Conservation (phyloP, 805 yeast species). For the Myxozyma nipponensis region DNA sequence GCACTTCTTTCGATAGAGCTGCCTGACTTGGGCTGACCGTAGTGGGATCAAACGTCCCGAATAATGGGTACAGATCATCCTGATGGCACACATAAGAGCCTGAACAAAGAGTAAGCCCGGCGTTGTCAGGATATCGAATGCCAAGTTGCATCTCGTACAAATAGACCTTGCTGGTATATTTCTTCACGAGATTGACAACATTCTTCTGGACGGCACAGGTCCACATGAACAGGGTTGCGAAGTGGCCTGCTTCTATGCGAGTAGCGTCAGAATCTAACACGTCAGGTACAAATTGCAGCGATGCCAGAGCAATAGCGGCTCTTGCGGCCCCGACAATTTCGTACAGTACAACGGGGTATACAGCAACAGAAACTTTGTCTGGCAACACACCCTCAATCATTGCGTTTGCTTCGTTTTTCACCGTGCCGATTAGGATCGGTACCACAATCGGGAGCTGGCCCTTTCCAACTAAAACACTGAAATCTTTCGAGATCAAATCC, state of each 20-base stretch:
- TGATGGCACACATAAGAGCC: constrained; percentile 33
- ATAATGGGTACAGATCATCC: constrained; percentile 33
- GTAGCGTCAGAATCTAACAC: constrained; percentile 8
- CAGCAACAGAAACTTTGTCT: constrained; percentile 2
- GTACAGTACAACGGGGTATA: constrained; percentile 6
- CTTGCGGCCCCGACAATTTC: constrained; percentile 17
- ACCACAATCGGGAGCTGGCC: constrained; percentile 27
- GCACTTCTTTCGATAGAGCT: constrained; percentile 28
- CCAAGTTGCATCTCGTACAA: constrained; percentile 32
- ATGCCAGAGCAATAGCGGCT: constrained; percentile 9
- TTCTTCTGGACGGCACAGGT: constrained; percentile 30
- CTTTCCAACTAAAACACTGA: constrained; percentile 13
- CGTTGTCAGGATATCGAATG: constrained; percentile 29
- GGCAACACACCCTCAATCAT: constrained; percentile 22
- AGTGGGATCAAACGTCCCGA: constrained; percentile 31
- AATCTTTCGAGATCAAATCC: constrained; percentile 21
- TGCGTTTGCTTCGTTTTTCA: constrained; percentile 30
- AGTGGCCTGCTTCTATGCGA: constrained; percentile 12
- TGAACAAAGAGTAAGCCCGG: constrained; percentile 23
- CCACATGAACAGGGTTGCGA: constrained; percentile 30
- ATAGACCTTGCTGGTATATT: constrained; percentile 19
- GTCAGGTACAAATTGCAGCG: constrained; percentile 10
- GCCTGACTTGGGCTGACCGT: constrained; percentile 24
- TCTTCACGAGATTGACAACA: constrained; percentile 4
- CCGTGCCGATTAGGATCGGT: constrained; percentile 31